These are phyloP conservation scores for Boletellus deceptivus DNA, from an alignment of 1,284 basidiomycete species.

Conservation along the genomic window DNA sequence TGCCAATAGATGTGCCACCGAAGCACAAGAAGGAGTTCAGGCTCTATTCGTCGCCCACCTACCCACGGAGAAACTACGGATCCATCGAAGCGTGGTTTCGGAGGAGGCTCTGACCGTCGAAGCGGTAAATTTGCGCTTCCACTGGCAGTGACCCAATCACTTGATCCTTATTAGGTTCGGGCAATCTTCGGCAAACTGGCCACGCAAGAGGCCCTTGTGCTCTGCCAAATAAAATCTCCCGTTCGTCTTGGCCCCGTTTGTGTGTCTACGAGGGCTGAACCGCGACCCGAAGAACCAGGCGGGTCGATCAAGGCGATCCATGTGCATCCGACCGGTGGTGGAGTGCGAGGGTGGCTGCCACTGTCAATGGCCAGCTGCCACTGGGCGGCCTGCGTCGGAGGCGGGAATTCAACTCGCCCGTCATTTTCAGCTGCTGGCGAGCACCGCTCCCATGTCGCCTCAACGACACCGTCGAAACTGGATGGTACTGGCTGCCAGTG, in stretches of 20 bases:
- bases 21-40: constrained; percentile 4
- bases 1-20: constrained; percentile 3
- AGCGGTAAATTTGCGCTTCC: constrained; percentile 19
- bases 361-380: not conserved
- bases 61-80: constrained; percentile 1
- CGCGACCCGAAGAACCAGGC: constrained; percentile 1
- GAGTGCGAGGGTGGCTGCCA: constrained; percentile 4
- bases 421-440: constrained; percentile 13
- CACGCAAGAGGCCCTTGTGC: not conserved
- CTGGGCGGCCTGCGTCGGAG: constrained; percentile 16
- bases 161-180: constrained; percentile 20
- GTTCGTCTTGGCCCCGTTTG: constrained; percentile 5
- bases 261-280: constrained; percentile 4
- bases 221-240: constrained; percentile 3
- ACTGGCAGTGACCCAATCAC: constrained; percentile 10
- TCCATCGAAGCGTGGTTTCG: constrained; percentile 5
- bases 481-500: too few species aligned
- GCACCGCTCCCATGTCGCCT: constrained; percentile 2
- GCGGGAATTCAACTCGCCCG: constrained; percentile 19
- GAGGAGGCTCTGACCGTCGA: constrained; percentile 9
- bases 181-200: constrained; percentile 18
- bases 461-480: not conserved
- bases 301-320: constrained; percentile 11
- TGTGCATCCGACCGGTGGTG: constrained; percentile 9
- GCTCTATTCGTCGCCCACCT: constrained; percentile 6